Conservation (phyloP, 2,329 filamentous ascomycete genomes). For the Diplodia intermedia region DNA sequence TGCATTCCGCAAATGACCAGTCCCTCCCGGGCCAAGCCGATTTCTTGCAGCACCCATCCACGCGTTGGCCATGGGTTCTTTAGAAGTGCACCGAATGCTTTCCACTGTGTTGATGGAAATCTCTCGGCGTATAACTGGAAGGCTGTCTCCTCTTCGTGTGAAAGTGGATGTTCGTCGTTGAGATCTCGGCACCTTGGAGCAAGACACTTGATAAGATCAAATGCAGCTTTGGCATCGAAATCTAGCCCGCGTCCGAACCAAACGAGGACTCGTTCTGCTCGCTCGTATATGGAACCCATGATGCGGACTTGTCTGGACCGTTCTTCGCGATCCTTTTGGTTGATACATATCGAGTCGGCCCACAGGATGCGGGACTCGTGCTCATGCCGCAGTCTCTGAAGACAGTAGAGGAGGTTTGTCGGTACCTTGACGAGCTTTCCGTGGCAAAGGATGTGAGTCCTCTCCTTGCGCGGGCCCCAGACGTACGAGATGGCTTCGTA, state of each 20-base stretch:
- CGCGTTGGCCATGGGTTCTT: neutral
- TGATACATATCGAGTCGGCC: conserved; percentile 34
- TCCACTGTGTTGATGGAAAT: neutral
- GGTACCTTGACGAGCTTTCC: neutral
- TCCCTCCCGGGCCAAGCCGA: neutral
- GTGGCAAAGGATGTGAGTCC: neutral
- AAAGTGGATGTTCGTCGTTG: neutral
- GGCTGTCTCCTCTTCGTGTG: neutral
- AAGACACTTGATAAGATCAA: neutral
- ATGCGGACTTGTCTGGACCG: conserved; percentile 30
- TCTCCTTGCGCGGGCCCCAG: conserved; percentile 3
- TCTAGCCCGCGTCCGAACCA: conserved; percentile 23
- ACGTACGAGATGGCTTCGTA: conserved; percentile 27
- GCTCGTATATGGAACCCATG: conserved; percentile 32
- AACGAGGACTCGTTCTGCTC: conserved; percentile 22
- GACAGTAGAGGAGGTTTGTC: neutral
- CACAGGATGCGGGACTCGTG: conserved; percentile 26
- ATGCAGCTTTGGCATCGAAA: neutral
- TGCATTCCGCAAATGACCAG: neutral
- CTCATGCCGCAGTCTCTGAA: neutral
- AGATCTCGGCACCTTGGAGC: neutral
- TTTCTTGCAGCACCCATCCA: neutral
- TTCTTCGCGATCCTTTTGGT: conserved; percentile 31
- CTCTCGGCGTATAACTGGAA: neutral
- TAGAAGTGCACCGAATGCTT: neutral